Percentiles rank a stretch among this genome's conserved stretches.
Evolutionary conservation across 2,329 filamentous ascomycete species (phyloP).

Genomic region (Davidsoniella virescens): DNA sequence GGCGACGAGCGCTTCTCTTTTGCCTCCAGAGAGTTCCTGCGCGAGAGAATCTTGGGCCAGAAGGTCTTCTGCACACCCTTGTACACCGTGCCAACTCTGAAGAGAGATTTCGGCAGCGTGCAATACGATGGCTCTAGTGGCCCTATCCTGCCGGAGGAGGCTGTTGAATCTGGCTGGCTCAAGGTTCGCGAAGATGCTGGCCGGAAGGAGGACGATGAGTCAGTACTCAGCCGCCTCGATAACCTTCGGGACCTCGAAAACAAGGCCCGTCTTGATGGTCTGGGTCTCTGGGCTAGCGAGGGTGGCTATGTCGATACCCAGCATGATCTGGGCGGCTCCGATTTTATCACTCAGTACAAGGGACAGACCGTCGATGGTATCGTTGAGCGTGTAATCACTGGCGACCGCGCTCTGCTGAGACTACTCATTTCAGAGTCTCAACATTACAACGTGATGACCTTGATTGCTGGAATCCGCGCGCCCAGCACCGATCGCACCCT

Average conservation of each 20-base stretch:
- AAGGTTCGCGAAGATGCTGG: conserved; percentile 91
- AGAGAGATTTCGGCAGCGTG: conserved; percentile 76
- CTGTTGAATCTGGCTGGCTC: conserved; percentile 77
- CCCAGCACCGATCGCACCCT: conserved; percentile 79
- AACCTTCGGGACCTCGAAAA: conserved; percentile 62
- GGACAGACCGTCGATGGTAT: conserved; percentile 71
- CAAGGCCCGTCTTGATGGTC: conserved; percentile 59
- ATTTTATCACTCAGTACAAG: conserved; percentile 72
- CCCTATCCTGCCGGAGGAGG: conserved; percentile 60
- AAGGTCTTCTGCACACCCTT: conserved; percentile 68
- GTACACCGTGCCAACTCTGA: conserved; percentile 72
- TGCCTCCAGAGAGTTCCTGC: conserved; percentile 84
- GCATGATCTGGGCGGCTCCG: conserved; percentile 59
- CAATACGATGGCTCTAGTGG: conserved; percentile 60
- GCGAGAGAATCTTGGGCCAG: conserved; percentile 72
- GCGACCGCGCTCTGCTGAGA: conserved; percentile 75
- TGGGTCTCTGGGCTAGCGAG: conserved; percentile 61
- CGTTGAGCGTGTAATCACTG: conserved; percentile 79
- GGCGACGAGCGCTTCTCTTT: conserved; percentile 88
- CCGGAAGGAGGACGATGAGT: conserved; percentile 73
- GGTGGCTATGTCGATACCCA: conserved; percentile 56
- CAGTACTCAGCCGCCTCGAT: conserved; percentile 54
- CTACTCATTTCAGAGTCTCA: conserved; percentile 66
- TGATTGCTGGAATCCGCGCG: conserved; percentile 76
- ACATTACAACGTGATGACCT: conserved; percentile 76